These are phyloP conservation scores for Erodium trifolium DNA, from an alignment of 441 rosid species.

Conservation along the genomic window DNA sequence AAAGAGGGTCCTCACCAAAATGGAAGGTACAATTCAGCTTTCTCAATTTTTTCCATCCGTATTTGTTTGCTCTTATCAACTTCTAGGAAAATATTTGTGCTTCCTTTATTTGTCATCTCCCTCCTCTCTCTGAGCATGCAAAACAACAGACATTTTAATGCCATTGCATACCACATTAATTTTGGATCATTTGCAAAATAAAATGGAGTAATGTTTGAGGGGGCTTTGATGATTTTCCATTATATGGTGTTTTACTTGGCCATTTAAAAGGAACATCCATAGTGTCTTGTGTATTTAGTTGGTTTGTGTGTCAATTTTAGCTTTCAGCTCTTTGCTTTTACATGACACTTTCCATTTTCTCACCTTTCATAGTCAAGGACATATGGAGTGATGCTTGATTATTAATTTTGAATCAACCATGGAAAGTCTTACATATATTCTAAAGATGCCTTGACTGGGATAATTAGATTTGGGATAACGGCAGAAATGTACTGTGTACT, in stretches of 20 bases:
- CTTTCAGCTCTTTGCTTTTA: too few species aligned
- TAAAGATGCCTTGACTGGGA: too few species aligned
- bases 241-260: not conserved
- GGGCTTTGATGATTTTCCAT: not conserved
- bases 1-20: slow-evolving; percentile 72
- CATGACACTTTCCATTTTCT: too few species aligned
- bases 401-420: too few species aligned
- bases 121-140: not conserved
- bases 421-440: too few species aligned
- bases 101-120: not conserved
- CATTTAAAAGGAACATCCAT: not conserved
- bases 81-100: not conserved
- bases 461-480: too few species aligned
- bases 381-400: too few species aligned
- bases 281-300: too few species aligned
- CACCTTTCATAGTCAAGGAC: too few species aligned
- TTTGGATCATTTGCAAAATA: not conserved
- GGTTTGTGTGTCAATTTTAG: too few species aligned
- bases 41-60: not conserved
- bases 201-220: not conserved
- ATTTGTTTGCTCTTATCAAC: not conserved
- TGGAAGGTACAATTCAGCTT: slow-evolving; percentile 58
- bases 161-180: not conserved
- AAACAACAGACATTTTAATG: not conserved
- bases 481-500: too few species aligned